These are phyloP conservation scores for Mucor racemosus DNA, from an alignment of 371 early-diverging fungal species.

Conservation along the genomic window DNA sequence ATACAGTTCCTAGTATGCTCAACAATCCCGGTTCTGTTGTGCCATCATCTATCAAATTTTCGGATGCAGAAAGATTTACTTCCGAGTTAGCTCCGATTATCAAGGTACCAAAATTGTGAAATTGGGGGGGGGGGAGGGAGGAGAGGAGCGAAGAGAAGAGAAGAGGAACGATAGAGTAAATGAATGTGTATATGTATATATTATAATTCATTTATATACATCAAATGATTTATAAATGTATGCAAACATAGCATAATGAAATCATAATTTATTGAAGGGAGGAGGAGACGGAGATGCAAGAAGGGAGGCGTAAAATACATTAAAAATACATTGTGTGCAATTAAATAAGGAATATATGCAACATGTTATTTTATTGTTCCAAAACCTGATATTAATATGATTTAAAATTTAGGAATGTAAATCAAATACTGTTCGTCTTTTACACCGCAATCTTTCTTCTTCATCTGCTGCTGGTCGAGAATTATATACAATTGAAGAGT, in stretches of 20 bases:
- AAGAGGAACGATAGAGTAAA: background rate
- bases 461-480: constrained; percentile 1
- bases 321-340: constrained; percentile 2
- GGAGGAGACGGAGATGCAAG: background rate
- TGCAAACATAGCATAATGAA: background rate
- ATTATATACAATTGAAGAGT: constrained; percentile 22
- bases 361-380: background rate
- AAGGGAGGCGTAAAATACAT: constrained; percentile 4
- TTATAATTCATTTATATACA: background rate
- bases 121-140: background rate
- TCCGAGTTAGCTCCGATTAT: constrained; percentile 21
- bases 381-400: constrained; percentile 3
- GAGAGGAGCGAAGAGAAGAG: background rate
- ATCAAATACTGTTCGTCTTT: constrained; percentile 2
- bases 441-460: background rate
- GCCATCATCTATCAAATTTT: constrained; percentile 15
- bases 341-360: constrained; percentile 1
- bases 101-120: constrained; percentile 6
- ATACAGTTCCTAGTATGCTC: background rate
- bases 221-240: background rate
- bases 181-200: too few species aligned
- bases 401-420: background rate
- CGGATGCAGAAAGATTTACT: background rate
- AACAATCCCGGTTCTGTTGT: constrained; percentile 2
- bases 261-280: background rate